Percentiles rank a stretch among this genome's conserved stretches.
Conservation (phyloP, 768 basidiomycete genomes). For the Tubosaeta sp. region DNA sequence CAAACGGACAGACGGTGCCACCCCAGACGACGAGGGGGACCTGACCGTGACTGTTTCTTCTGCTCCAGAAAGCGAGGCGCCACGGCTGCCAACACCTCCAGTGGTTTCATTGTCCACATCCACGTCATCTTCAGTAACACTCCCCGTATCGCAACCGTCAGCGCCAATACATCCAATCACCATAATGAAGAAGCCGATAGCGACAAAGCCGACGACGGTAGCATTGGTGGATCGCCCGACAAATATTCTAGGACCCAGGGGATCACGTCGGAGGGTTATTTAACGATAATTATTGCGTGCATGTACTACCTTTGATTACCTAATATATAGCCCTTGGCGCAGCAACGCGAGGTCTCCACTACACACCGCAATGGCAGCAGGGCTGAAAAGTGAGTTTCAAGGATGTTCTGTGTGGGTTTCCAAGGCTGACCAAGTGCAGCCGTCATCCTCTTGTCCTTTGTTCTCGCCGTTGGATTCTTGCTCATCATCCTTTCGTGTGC, state of each 20-base stretch:
- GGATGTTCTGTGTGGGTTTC: not conserved
- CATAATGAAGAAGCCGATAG: constrained; percentile 20
- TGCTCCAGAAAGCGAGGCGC: not conserved
- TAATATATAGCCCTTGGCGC: constrained; percentile 13
- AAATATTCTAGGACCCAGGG: constrained; percentile 32
- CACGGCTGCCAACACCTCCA: constrained; percentile 19
- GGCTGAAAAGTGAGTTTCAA: constrained; percentile 56
- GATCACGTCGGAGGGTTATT: constrained; percentile 23
- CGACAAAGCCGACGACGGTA: constrained; percentile 20
- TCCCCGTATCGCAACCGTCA: constrained; percentile 17
- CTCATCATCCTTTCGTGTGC: constrained; percentile 97
- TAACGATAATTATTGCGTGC: not conserved
- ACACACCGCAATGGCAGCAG: constrained; percentile 48
- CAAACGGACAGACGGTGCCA: constrained; percentile 20
- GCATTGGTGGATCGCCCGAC: constrained; percentile 32
- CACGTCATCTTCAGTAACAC: constrained; percentile 34
- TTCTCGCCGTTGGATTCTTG: constrained; percentile 95
- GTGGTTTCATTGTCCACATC: constrained; percentile 36
- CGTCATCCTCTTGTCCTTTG: constrained; percentile 94
- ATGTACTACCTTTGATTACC: constrained; percentile 15
- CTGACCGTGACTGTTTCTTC: constrained; percentile 18
- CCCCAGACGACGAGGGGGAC: constrained; percentile 14
- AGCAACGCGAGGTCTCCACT: constrained; percentile 1
- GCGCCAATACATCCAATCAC: constrained; percentile 2
- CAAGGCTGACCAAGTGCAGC: constrained; percentile 43